These are phyloP conservation scores for Apiosordaria backusii DNA, from an alignment of 495 filamentous ascomycete genomes.

Conservation along the genomic window DNA sequence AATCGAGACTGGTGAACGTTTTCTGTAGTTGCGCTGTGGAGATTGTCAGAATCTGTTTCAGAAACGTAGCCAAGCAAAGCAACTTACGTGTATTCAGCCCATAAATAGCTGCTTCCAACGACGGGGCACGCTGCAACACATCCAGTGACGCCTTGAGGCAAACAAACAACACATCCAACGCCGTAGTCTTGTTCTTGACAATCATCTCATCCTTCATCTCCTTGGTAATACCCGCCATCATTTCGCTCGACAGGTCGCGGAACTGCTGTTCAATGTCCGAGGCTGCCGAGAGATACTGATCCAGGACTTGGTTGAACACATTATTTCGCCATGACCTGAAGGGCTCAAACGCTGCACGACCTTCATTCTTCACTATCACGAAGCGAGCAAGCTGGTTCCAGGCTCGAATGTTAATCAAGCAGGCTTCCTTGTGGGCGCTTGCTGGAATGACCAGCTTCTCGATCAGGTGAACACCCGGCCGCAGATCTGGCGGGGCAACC, in stretches of 20 bases:
- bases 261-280: constrained; percentile 49
- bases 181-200: constrained; percentile 42
- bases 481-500: constrained; percentile 66
- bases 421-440: constrained; percentile 80
- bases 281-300: constrained; percentile 48
- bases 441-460: constrained; percentile 74
- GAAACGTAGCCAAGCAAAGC: background rate
- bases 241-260: constrained; percentile 35
- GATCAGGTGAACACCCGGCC: constrained; percentile 68
- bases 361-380: constrained; percentile 60
- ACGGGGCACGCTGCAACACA: constrained; percentile 36
- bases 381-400: constrained; percentile 79
- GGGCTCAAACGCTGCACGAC: constrained; percentile 48
- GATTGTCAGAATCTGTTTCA: background rate
- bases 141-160: constrained; percentile 41
- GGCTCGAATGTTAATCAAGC: constrained; percentile 73
- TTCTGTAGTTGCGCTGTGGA: constrained; percentile 40
- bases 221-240: constrained; percentile 35
- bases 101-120: constrained; percentile 36
- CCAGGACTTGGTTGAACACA: constrained; percentile 45
- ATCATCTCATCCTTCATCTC: constrained; percentile 42
- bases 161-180: constrained; percentile 43
- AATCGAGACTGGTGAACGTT: constrained; percentile 42
- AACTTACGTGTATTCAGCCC: constrained; percentile 40
- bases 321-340: constrained; percentile 69